A percentile compares a stretch with the other conserved stretches of the same genome.
Conservation (phyloP, 108 stramenopile genomes). For the Schizochytrium sp. region DNA sequence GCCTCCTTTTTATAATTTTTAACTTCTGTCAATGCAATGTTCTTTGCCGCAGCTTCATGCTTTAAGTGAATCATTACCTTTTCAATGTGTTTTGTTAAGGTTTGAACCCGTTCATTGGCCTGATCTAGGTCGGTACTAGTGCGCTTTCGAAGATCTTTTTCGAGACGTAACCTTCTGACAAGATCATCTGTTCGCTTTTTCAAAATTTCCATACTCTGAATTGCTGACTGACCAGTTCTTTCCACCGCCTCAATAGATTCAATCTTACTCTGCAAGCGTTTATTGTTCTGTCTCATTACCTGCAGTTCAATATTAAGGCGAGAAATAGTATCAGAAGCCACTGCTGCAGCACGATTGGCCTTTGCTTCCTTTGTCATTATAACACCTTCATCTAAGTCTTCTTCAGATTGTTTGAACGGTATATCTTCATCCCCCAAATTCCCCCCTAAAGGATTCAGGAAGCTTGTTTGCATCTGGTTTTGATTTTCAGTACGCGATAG, state of each 20-base stretch:
- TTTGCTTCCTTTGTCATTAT: background rate
- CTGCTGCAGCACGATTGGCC: background rate
- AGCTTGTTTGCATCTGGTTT: background rate
- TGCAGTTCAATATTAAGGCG: constrained; percentile 32
- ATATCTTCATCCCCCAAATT: background rate
- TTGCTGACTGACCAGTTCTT: constrained; percentile 27
- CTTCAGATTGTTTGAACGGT: background rate
- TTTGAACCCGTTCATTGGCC: constrained; percentile 73
- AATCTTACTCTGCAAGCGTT: background rate
- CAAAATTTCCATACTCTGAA: constrained; percentile 43
- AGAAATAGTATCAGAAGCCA: background rate
- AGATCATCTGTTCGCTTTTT: constrained; percentile 44
- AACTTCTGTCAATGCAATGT: constrained; percentile 72
- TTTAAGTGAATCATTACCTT: constrained; percentile 84
- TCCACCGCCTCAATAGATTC: constrained; percentile 36
- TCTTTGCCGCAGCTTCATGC: constrained; percentile 81
- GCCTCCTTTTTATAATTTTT: constrained; percentile 71
- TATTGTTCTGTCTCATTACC: constrained; percentile 15
- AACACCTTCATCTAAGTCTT: background rate
- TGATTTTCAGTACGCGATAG: background rate
- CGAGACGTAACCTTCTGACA: background rate
- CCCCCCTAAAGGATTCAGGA: background rate
- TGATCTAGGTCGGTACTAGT: constrained; percentile 30
- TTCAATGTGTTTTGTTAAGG: constrained; percentile 81
- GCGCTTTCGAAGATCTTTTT: constrained; percentile 60